Evolutionary conservation across 768 basidiomycete genomes (phyloP), one percentile per base, ranked within the genome.

Genomic region (Chlorophyllum brunneum): DNA sequence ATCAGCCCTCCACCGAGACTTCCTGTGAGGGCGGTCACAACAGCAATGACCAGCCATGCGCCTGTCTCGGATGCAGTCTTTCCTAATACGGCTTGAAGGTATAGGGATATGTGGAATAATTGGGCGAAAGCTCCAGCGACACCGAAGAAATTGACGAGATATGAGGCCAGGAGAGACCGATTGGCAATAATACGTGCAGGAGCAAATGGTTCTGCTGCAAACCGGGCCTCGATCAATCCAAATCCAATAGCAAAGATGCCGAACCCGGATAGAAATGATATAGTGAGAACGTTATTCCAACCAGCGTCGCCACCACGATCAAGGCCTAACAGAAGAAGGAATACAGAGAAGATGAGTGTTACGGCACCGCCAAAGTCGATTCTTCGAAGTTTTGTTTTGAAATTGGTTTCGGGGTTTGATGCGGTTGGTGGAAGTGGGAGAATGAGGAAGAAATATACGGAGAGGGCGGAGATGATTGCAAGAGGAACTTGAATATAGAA

Each of bases 301-400:
- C 78, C 68, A 3, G 74, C 57, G 58, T 80, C 77, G 4, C 78
- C 77, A 1, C 78, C 79, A 13, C 75, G 66, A 56, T 85, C 82
- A 8, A 85, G 67, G 1, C 73, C 81, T 48, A 82, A 68, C 33
- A 87, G 75, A 3, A 87, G 71, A 58, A 70, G 68, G 63, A 81
- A 80, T 16, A 84, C 69, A 20, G 80, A 66, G n/a, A 76, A 48
- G 20, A 86, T 73, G 38, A 86, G 78, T 5, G 74, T 68, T 37
- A 76, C 34, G 1, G 83, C 81, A 15, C 85, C 85, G 3, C 67
- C 65, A 57, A 85, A 85, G 66, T 88, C 85, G 52, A 88, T 70
- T 15, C 84, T 76, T 51, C 72, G 75, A 47, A 86, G 65, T 54
- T 83, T 85, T 5, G 65, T 67, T 10, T 59, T 61, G 58, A 85